A percentile compares a stretch with the other conserved stretches of the same genome.
Evolutionary conservation across 441 rosid genomes (phyloP).

Genomic region (Corymbia calophylla): DNA sequence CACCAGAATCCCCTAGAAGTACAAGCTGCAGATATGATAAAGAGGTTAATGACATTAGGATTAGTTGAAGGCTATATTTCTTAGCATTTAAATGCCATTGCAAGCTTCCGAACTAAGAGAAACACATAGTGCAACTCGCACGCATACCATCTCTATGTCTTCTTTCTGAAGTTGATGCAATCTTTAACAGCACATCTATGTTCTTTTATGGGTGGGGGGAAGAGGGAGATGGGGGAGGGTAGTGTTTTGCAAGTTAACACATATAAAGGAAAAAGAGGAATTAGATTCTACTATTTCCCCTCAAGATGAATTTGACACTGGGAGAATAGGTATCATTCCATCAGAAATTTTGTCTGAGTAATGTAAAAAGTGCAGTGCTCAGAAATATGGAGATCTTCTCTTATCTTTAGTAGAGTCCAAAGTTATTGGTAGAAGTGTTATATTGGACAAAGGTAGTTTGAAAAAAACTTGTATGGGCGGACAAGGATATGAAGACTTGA

Average conservation of each 20-base stretch:
- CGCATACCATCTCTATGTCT: neutral
- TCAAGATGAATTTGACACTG: neutral
- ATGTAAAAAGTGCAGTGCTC: neutral
- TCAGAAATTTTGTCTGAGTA: neutral
- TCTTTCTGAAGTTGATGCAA: neutral
- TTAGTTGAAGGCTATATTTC: neutral
- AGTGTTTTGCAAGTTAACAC: too few species aligned
- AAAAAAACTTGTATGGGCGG: neutral
- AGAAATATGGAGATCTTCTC: neutral
- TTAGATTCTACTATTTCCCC: neutral
- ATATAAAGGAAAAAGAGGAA: neutral
- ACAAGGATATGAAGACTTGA: neutral
- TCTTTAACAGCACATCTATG: neutral
- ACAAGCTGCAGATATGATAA: conserved; percentile 53
- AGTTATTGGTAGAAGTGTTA: neutral
- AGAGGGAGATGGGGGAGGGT: neutral
- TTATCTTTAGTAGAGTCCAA: neutral
- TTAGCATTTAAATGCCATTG: neutral
- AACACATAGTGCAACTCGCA: neutral
- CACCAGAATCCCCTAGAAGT: conserved; percentile 94
- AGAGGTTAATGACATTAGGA: conserved; percentile 1
- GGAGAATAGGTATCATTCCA: neutral
- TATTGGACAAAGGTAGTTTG: neutral
- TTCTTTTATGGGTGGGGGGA: neutral
- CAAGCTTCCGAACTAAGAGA: neutral